Evolutionary conservation across 2,329 filamentous ascomycete genomes (phyloP).

Genomic region (Venturia asperata): DNA sequence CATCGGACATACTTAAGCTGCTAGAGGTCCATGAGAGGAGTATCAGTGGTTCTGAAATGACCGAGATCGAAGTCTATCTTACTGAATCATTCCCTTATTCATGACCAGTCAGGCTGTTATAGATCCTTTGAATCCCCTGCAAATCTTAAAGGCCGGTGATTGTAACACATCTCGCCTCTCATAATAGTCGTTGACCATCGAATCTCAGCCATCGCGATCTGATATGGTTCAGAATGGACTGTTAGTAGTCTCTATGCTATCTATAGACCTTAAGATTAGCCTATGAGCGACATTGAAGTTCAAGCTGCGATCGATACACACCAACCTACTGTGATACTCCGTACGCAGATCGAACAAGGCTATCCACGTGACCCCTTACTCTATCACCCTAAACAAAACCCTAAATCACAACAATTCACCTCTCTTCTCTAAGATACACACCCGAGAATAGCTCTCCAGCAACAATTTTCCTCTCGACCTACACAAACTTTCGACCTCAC

Average conservation of each 20-base stretch:
- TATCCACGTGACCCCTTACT: background rate
- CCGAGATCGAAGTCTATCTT: too few species aligned
- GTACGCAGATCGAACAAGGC: background rate
- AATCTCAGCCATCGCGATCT: background rate
- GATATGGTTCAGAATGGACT: background rate
- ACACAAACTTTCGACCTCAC: too few species aligned
- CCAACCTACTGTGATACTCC: background rate
- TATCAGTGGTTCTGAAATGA: too few species aligned
- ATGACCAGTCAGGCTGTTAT: too few species aligned
- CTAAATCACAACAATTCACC: background rate
- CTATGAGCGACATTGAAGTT: background rate
- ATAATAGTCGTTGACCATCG: background rate
- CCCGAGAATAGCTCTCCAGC: too few species aligned
- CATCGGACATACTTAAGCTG: too few species aligned
- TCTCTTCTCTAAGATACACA: background rate
- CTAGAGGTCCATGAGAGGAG: too few species aligned
- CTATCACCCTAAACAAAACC: background rate
- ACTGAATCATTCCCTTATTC: too few species aligned
- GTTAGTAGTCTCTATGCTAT: background rate
- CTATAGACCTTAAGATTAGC: background rate
- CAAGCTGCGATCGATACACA: background rate
- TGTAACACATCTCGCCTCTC: background rate
- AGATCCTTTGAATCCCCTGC: too few species aligned
- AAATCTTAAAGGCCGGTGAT: too few species aligned
- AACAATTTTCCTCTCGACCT: too few species aligned